Evolutionary conservation across 176 grass and related monocot genomes (phyloP).

Genomic region (Avena atlantica): DNA sequence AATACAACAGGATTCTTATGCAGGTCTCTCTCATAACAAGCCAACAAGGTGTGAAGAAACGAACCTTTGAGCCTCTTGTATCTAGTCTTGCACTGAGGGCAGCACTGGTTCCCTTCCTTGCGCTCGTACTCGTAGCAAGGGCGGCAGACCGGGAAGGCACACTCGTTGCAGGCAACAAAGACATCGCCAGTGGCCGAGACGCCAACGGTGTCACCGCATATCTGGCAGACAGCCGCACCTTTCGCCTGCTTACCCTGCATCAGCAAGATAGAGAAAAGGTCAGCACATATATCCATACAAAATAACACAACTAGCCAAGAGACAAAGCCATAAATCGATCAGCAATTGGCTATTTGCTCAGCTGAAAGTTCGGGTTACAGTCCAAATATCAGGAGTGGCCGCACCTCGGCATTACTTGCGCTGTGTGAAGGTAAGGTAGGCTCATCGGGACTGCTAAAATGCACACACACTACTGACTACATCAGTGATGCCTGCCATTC

Average conservation of each 20-base stretch:
- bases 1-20: neutral
- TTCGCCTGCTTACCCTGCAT: conserved; percentile 79
- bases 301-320: neutral
- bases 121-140: conserved; percentile 99
- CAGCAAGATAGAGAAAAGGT: conserved; percentile 8
- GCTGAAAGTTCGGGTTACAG: neutral
- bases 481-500: neutral
- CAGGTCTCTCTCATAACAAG: neutral
- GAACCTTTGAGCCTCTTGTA: conserved; percentile 99
- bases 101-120: conserved; percentile 93
- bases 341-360: neutral
- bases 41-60: neutral
- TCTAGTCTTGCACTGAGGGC: conserved; percentile 99
- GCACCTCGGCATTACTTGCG: neutral
- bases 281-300: conserved; percentile 16
- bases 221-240: conserved; percentile 79
- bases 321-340: neutral
- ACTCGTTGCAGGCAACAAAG: conserved; percentile 99
- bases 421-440: neutral
- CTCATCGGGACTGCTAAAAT: neutral
- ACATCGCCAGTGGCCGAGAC: conserved; percentile 74
- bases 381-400: neutral
- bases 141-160: conserved; percentile 96
- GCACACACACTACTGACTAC: neutral
- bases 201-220: conserved; percentile 86